Conservation (phyloP, 257 asterid species). For the Forsythia suspensa region DNA sequence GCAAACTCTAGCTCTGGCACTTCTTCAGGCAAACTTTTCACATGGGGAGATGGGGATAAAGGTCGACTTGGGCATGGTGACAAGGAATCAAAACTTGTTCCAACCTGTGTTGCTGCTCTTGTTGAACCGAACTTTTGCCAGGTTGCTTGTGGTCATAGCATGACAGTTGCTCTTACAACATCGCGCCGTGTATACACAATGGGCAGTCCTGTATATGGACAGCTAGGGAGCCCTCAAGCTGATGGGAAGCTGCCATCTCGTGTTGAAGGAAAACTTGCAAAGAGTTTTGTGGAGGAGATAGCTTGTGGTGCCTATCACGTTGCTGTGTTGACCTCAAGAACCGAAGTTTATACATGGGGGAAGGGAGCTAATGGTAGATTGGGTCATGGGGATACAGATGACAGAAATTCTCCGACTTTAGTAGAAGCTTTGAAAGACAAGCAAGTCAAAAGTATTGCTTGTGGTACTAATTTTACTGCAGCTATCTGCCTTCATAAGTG, state of each 20-base stretch:
- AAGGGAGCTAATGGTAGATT: constrained; percentile 93
- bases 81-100: constrained; percentile 87
- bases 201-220: constrained; percentile 97
- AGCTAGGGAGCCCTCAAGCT: constrained; percentile 83
- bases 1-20: constrained; percentile 92
- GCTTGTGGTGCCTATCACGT: constrained; percentile 94
- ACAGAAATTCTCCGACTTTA: constrained; percentile 73
- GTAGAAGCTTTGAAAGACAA: constrained; percentile 86
- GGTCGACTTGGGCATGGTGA: constrained; percentile 91
- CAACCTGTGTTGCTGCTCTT: constrained; percentile 97
- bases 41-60: constrained; percentile 99
- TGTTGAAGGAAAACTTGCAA: constrained; percentile 80
- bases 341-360: constrained; percentile 97
- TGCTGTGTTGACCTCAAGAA: constrained; percentile 82
- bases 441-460: constrained; percentile 92
- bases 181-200: constrained; percentile 84
- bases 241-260: constrained; percentile 86
- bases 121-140: constrained; percentile 94
- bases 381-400: constrained; percentile 92
- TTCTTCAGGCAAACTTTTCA: constrained; percentile 89
- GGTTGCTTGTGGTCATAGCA: constrained; percentile 93
- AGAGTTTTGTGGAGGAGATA: constrained; percentile 87
- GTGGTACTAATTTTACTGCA: constrained; percentile 85
- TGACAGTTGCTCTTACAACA: constrained; percentile 89
- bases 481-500: constrained; percentile 92